Base-by-base conservation (phyloP, 2,329 filamentous ascomycete species). In the Phaeomoniella chlamydospora region DNA sequence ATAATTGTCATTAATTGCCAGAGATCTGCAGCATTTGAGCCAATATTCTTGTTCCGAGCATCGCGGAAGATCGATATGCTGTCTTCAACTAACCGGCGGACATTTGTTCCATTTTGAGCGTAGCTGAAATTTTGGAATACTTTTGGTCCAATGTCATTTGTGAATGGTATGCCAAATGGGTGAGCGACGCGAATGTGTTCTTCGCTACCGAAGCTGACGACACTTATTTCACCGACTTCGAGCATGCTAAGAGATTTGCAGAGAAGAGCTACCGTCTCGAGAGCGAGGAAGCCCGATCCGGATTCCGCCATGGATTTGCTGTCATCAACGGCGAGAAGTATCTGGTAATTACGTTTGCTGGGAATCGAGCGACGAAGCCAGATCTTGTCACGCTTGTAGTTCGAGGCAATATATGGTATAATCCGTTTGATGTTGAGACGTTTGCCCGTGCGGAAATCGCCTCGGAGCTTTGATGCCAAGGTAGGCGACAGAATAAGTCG, bases 341-440 rank as follows among this genome's bases (percentile, higher is more conserved):
- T 92, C 59, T 99, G 92, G 61, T 98, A 98, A 39, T 79, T 80
- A 29, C 92, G 80, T 61, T 96, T 96, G 26, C 80, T 88, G 1
- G 92, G 92, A 34, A 94, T 77, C 19, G 76, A 80, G 38, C 92
- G 77, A 11, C 92, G 81, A 80, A 98, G 93, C 90, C 90, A 99
- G 60, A 99, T 99, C 68, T 98, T 98, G 72, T 99, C 90, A 41
- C 90, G 83, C 68, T 94, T 96, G 70, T 94, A 98, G 53, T 82
- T 80, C 0, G 87, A 96, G 1, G 92, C 90, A 48, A 99, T 96
- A 62, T 98, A 99, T 0, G 92, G 90, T 50, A 99, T 98, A 60
- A 99, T 98, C 47, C 88, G 85, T 61, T 96, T 96, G 66, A 99
- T 94, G 60, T 96, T 98, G 49, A 99, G 83, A 0, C 90, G 80